A percentile compares a stretch with the other conserved stretches of the same genome.
Evolutionary conservation across 352 stramenopile genomes (phyloP).

Genomic region (Pythium rishiriense): DNA sequence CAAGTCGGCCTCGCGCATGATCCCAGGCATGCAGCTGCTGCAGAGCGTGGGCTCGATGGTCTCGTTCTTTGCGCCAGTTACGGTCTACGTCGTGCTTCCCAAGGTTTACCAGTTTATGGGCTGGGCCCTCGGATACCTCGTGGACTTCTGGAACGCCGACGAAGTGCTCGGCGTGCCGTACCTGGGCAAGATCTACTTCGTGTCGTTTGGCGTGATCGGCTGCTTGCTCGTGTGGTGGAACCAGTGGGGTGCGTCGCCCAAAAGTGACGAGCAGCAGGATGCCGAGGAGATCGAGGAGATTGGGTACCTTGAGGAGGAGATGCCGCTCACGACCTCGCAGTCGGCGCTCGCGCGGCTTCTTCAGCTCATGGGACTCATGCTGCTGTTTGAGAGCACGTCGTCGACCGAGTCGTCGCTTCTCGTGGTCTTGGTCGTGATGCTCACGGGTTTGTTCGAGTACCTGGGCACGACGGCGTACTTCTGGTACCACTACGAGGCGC

Average conservation of each 20-base stretch:
- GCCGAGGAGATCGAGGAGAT: constrained; percentile 70
- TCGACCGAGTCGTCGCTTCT: constrained; percentile 74
- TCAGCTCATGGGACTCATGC: constrained; percentile 57
- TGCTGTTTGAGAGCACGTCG: constrained; percentile 84
- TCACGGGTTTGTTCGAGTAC: constrained; percentile 75
- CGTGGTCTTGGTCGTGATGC: constrained; percentile 63
- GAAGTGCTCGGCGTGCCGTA: constrained; percentile 75
- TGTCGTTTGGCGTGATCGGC: constrained; percentile 73
- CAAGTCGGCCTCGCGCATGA: constrained; percentile 61
- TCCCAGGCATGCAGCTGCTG: constrained; percentile 69
- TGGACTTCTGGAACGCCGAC: constrained; percentile 69
- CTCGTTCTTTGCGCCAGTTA: constrained; percentile 73
- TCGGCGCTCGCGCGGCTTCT: constrained; percentile 55
- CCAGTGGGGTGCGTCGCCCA: constrained; percentile 70
- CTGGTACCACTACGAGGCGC: constrained; percentile 82
- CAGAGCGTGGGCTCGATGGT: constrained; percentile 68
- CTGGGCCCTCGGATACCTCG: constrained; percentile 61
- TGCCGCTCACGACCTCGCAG: constrained; percentile 67
- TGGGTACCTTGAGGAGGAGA: constrained; percentile 63
- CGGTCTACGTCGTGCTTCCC: constrained; percentile 74
- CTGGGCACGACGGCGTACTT: constrained; percentile 71
- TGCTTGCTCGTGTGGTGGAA: constrained; percentile 84
- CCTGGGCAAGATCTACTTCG: constrained; percentile 86
- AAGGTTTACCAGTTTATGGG: constrained; percentile 64
- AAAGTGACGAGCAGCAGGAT: constrained; percentile 47